Evolutionary conservation across 768 basidiomycete genomes (phyloP), one percentile per base, ranked within the genome.

Genomic region (Russula virescens): DNA sequence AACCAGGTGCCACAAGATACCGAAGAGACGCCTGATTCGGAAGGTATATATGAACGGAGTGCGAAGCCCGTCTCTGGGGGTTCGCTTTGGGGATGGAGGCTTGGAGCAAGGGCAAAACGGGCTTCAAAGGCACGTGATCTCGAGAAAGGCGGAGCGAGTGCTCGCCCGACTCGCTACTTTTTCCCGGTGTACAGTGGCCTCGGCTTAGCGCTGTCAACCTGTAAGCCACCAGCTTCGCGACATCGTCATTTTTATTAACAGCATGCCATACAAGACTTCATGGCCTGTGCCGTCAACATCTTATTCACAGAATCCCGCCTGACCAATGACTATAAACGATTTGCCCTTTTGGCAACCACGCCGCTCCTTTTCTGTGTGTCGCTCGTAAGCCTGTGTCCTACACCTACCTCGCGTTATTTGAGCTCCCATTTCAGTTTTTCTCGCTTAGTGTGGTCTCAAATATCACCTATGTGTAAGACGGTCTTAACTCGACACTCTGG

Each of bases 351-450:
- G 10, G 79, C 72, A 16, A 84, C 88, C 1, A 73, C 78, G 0
- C 92, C 92, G 0, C 83, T 91, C 71, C 77, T 91, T 8, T 81
- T 89, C 66, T 92, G 89, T 62, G 80, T 94, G 9, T 84, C 87
- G 3, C 71, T 92, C 68, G 89, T 89, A 69, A 72, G 85, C 62
- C 4, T 54, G 40, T 25, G 31, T 35, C 25, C 3, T 11, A n/a
- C 28, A 57, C 25, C 55, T 38, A 1, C 35, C 42, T 60, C 23
- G 10, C 13, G 38, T 55, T 26, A 57, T 23, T 50, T 55, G 6
- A 51, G n/a, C 14, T 10, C 38, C 4, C 6, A 31, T 43, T n/a
- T 45, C 57, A 91, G 87, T 91, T 91, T 77, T 91, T 91, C 70
- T 78, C 84, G 16, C 75, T 86, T 34, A 87, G 89, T 72, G 81